Evolutionary conservation across 2,329 filamentous ascomycete genomes (phyloP).

Genomic region (Penicillium freii): DNA sequence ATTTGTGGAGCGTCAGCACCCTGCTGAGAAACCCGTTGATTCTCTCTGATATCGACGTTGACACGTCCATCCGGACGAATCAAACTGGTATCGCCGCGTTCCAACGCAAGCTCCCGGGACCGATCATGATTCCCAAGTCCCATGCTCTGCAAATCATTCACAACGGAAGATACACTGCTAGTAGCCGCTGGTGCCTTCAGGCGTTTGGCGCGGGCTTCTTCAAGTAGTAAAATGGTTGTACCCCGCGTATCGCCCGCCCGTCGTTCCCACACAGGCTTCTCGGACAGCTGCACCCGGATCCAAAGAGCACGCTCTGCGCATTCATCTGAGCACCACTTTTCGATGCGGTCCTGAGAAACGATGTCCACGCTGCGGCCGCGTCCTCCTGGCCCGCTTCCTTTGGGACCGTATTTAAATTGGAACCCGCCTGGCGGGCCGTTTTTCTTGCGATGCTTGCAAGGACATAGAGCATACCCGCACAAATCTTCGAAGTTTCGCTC

Average conservation of each 20-base stretch:
- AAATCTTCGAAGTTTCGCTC: conserved; percentile 81
- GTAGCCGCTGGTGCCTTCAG: conserved; percentile 21
- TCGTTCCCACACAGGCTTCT: conserved; percentile 82
- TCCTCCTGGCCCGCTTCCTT: conserved; percentile 46
- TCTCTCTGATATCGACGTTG: conserved; percentile 37
- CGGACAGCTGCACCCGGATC: conserved; percentile 81
- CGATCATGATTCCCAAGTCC: conserved; percentile 26
- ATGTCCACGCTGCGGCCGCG: conserved; percentile 60
- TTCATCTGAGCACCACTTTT: conserved; percentile 80
- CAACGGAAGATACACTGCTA: conserved; percentile 20
- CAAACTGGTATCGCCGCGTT: conserved; percentile 35
- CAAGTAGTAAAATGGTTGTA: conserved; percentile 60
- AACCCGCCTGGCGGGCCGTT: conserved; percentile 58
- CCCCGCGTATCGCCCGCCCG: conserved; percentile 50
- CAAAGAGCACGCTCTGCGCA: conserved; percentile 81
- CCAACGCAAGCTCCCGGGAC: conserved; percentile 35
- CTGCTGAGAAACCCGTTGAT: conserved; percentile 18
- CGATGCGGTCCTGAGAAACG: conserved; percentile 67
- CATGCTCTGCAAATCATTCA: conserved; percentile 28
- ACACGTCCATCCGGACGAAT: conserved; percentile 32
- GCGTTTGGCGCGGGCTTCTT: conserved; percentile 53
- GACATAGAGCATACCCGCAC: conserved; percentile 83
- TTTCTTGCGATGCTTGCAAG: conserved; percentile 58
- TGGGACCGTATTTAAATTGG: conserved; percentile 61
- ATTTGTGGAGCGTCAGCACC: conserved; percentile 32